These are phyloP conservation scores for Arabidopsis hybrid DNA, from an alignment of 441 rosid genomes.

Conservation along the genomic window DNA sequence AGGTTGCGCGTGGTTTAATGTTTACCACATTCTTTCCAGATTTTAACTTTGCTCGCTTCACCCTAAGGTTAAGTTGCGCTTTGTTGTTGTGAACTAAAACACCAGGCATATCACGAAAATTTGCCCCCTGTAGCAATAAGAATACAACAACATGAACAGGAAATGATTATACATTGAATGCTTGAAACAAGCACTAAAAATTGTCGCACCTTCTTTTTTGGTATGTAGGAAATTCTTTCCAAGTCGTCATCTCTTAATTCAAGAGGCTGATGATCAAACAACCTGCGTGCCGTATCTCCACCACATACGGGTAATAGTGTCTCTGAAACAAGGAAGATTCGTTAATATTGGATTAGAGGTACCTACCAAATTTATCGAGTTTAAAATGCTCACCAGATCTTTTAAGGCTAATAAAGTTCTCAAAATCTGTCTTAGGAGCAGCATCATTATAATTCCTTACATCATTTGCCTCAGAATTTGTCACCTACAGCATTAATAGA, in stretches of 20 bases:
- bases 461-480: constrained; percentile 35
- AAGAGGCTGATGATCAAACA: constrained; percentile 64
- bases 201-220: constrained; percentile 59
- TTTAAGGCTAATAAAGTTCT: constrained; percentile 38
- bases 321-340: constrained; percentile 19
- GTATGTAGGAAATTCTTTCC: constrained; percentile 60
- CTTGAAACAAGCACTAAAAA: background rate
- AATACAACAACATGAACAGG: constrained; percentile 1
- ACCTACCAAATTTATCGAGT: background rate
- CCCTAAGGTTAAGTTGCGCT: constrained; percentile 25
- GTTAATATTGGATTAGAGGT: background rate
- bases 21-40: constrained; percentile 49
- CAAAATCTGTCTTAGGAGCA: constrained; percentile 37
- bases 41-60: constrained; percentile 34
- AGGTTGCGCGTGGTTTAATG: background rate
- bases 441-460: constrained; percentile 26
- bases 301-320: constrained; percentile 17
- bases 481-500: constrained; percentile 27
- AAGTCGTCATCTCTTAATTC: constrained; percentile 54
- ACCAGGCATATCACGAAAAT: constrained; percentile 45
- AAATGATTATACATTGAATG: constrained; percentile 3
- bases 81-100: constrained; percentile 41
- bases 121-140: constrained; percentile 43
- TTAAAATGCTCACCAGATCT: constrained; percentile 38
- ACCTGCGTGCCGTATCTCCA: background rate